Evolutionary conservation across 768 basidiomycete species (phyloP).

Genomic region (Lentinula sp.): DNA sequence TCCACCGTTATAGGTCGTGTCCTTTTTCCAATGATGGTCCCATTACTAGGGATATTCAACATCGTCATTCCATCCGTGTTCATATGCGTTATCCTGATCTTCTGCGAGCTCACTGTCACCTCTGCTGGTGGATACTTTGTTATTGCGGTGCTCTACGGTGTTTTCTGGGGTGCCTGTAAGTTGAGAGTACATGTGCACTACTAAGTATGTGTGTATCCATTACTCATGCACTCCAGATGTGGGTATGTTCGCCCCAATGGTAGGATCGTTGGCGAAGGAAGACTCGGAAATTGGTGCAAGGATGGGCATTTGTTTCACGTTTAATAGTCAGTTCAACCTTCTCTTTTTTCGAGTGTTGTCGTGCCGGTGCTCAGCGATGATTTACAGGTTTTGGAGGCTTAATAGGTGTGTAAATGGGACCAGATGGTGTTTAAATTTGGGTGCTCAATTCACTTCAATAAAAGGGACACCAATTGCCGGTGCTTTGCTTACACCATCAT

Average conservation of each 20-base stretch:
- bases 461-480: conserved; percentile 7
- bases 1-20: conserved; percentile 45
- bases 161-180: conserved; percentile 38
- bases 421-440: background rate
- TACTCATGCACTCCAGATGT: background rate
- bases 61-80: conserved; percentile 29
- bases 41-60: conserved; percentile 36
- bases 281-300: conserved; percentile 6
- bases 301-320: conserved; percentile 2
- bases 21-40: conserved; percentile 37
- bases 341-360: background rate
- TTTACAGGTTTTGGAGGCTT: conserved; percentile 2
- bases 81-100: conserved; percentile 27
- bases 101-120: conserved; percentile 34
- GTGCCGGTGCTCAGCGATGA: background rate
- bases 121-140: conserved; percentile 23
- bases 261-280: background rate
- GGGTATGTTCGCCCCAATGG: conserved; percentile 2
- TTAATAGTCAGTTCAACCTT: background rate
- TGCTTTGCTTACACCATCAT: conserved; percentile 3
- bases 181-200: background rate
- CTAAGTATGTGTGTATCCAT: background rate
- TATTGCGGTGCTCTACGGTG: conserved; percentile 38
- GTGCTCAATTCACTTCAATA: background rate
- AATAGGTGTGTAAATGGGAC: conserved; percentile 1